phyloP scores from a whole-genome alignment of 768 basidiomycete genomes.

The Rhodotorula diobovata region DNA sequence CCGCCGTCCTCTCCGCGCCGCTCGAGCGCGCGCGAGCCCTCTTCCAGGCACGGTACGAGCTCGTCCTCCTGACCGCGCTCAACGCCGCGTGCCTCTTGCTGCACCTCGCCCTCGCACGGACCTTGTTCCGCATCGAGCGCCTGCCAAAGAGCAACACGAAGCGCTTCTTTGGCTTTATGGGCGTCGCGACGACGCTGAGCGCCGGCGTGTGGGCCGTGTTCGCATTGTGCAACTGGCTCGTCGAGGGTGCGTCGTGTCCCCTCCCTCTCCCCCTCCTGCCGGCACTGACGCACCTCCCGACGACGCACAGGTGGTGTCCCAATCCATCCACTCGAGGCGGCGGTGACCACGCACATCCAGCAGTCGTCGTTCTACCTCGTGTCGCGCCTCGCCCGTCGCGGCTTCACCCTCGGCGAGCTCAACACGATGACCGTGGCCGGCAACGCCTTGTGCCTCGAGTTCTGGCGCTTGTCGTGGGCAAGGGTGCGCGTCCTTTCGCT shows the following conservation, averaged over 20 bases:
- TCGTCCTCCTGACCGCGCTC: conserved; percentile 40
- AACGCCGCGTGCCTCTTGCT: conserved; percentile 39
- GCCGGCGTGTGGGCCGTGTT: conserved; percentile 22
- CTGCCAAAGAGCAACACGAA: conserved; percentile 42
- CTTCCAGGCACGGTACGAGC: conserved; percentile 35
- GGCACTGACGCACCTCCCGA: background rate
- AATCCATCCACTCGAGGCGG: conserved; percentile 40
- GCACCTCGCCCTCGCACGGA: conserved; percentile 38
- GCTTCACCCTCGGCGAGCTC: conserved; percentile 91
- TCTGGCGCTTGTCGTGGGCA: conserved; percentile 75
- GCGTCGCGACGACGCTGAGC: conserved; percentile 30
- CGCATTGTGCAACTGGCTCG: conserved; percentile 40
- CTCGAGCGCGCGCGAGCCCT: conserved; percentile 15
- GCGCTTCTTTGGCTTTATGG: conserved; percentile 42
- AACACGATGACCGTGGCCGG: conserved; percentile 83
- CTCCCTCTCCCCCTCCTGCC: background rate
- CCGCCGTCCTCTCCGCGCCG: background rate
- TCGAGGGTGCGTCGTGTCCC: conserved; percentile 44
- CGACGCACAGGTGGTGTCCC: conserved; percentile 11
- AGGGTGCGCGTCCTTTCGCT: conserved; percentile 55
- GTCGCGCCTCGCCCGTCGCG: conserved; percentile 82
- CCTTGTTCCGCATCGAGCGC: conserved; percentile 38
- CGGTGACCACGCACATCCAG: conserved; percentile 61
- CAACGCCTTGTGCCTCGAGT: conserved; percentile 77
- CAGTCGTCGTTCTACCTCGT: conserved; percentile 87